phyloP scores from a whole-genome alignment of 768 basidiomycete genomes.

The Amanita muscaria region DNA sequence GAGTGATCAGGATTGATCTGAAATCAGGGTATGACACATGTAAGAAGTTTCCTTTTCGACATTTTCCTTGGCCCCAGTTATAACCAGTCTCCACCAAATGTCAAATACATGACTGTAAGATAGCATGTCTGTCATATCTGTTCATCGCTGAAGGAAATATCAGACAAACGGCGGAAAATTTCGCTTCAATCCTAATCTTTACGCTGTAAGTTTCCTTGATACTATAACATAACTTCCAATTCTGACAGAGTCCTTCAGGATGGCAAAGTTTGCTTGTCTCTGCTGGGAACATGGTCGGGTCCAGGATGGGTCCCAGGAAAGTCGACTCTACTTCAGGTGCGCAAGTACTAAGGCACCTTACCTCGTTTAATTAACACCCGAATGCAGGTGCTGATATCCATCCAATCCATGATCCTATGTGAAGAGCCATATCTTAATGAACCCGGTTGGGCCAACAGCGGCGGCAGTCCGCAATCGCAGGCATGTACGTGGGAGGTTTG shows the following conservation, averaged over 20 bases:
- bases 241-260: conserved; percentile 38
- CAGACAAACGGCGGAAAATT: conserved; percentile 84
- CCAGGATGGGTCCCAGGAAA: conserved; percentile 91
- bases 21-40: conserved; percentile 20
- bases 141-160: conserved; percentile 4
- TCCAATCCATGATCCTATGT: conserved; percentile 93
- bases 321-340: conserved; percentile 80
- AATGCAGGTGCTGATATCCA: conserved; percentile 81
- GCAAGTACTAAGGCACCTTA: conserved; percentile 10
- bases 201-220: conserved; percentile 55
- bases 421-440: conserved; percentile 94
- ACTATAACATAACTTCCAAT: conserved; percentile 1
- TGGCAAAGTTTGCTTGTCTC: conserved; percentile 88
- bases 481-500: conserved; percentile 48
- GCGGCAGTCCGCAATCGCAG: conserved; percentile 65
- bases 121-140: background rate
- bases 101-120: conserved; percentile 55
- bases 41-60: conserved; percentile 59
- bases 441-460: conserved; percentile 74
- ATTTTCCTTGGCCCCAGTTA: conserved; percentile 88
- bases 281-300: conserved; percentile 88
- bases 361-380: background rate
- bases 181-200: conserved; percentile 92
- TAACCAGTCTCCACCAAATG: conserved; percentile 75
- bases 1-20: conserved; percentile 26